Conservation (phyloP, 345 rosid species). For the Crucihimalaya himalaica region DNA sequence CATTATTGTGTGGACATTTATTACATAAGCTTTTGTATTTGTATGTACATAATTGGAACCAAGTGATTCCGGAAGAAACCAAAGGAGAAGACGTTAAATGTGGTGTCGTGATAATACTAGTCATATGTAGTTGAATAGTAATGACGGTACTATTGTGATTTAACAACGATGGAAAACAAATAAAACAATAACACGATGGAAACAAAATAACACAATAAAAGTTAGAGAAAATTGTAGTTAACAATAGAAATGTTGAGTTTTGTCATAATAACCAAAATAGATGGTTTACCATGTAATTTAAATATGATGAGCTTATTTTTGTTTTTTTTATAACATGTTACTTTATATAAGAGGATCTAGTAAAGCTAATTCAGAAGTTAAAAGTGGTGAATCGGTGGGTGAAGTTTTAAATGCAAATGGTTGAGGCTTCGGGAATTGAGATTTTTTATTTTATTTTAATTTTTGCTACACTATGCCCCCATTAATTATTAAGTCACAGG, state of each 20-base stretch:
- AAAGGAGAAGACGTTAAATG: slow-evolving; percentile 33
- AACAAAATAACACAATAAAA: background rate
- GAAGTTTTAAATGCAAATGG: slow-evolving; percentile 32
- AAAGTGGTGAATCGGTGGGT: slow-evolving; percentile 19
- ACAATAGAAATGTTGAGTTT: background rate
- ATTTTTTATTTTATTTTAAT: background rate
- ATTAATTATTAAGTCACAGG: slow-evolving; percentile 8
- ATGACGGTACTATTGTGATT: background rate
- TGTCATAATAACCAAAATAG: background rate
- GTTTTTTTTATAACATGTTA: background rate
- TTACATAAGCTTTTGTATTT: slow-evolving; percentile 16
- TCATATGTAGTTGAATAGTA: slow-evolving; percentile 22
- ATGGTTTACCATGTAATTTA: background rate
- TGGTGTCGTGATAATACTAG: slow-evolving; percentile 12
- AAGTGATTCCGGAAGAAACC: slow-evolving; percentile 34
- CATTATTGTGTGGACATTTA: slow-evolving; percentile 24
- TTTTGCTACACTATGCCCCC: background rate
- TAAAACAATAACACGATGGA: background rate
- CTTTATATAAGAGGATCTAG: background rate
- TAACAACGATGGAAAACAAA: background rate
- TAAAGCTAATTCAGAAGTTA: background rate
- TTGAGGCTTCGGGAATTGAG: slow-evolving; percentile 36
- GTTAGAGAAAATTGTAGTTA: too few relatives aligned
- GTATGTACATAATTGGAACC: slow-evolving; percentile 29
- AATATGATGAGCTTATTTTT: background rate